A percentile compares a stretch with the other conserved stretches of the same genome.
These are phyloP conservation scores for Tuber borchii DNA, from an alignment of 495 filamentous ascomycete genomes.

Conservation along the genomic window DNA sequence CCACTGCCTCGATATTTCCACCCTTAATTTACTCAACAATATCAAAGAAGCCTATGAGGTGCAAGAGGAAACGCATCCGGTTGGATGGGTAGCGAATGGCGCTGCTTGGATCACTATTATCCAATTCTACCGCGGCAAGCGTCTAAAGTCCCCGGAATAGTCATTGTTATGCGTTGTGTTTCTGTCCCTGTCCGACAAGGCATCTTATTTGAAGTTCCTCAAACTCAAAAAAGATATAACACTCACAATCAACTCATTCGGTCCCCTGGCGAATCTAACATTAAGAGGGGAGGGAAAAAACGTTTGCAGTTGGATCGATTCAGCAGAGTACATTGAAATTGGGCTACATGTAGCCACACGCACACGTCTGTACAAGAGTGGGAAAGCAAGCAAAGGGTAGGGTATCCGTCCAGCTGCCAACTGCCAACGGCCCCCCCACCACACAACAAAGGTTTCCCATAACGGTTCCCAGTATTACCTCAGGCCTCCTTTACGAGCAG, in stretches of 20 bases:
- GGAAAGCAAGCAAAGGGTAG: constrained; percentile 4
- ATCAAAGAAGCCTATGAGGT: not conserved
- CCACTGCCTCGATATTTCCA: not conserved
- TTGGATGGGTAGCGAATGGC: not conserved
- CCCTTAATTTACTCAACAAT: not conserved
- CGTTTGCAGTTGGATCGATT: not conserved
- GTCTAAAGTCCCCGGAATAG: not conserved
- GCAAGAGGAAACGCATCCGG: not conserved
- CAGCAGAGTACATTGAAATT: not conserved
- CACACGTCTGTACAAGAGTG: not conserved
- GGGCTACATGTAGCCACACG: constrained; percentile 2
- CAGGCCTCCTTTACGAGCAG: not conserved
- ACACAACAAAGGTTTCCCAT: constrained; percentile 2
- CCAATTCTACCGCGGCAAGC: not conserved
- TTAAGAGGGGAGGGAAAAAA: not conserved
- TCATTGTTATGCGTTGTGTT: not conserved
- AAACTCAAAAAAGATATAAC: not conserved
- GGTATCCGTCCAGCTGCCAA: not conserved
- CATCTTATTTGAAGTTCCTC: not conserved
- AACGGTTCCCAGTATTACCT: not conserved
- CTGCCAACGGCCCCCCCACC: constrained; percentile 3
- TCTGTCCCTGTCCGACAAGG: not conserved
- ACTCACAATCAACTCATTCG: not conserved
- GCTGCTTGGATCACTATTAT: not conserved
- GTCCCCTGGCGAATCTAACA: not conserved